Conservation (phyloP, 2,329 filamentous ascomycete genomes). For the Microdochium bolleyi region DNA sequence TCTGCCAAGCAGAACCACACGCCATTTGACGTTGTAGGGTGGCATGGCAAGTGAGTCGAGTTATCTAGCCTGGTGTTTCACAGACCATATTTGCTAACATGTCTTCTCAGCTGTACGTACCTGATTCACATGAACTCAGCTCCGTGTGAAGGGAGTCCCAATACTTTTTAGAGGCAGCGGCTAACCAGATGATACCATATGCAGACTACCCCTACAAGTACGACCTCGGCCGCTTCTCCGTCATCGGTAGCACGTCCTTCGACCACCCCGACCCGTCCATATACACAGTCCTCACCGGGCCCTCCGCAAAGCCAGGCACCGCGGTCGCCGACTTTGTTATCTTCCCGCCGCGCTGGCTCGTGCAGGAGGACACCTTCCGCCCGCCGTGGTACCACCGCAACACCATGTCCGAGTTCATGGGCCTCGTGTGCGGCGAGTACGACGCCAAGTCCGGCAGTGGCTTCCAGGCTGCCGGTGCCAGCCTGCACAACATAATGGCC, state of each 20-base stretch:
- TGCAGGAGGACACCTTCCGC: slow-evolving; percentile 51
- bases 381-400: slow-evolving; percentile 56
- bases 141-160: background rate
- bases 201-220: slow-evolving; percentile 63
- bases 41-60: slow-evolving; percentile 52
- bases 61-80: too few species aligned
- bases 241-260: slow-evolving; percentile 57
- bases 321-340: slow-evolving; percentile 56
- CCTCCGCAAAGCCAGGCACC: slow-evolving; percentile 39
- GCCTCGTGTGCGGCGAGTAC: slow-evolving; percentile 37
- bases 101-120: background rate
- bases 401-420: slow-evolving; percentile 47
- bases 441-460: slow-evolving; percentile 43
- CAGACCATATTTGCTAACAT: background rate
- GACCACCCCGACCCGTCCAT: slow-evolving; percentile 64
- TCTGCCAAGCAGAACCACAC: slow-evolving; percentile 52
- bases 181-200: too few species aligned
- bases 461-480: slow-evolving; percentile 39
- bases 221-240: slow-evolving; percentile 60
- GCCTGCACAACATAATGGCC: slow-evolving; percentile 54
- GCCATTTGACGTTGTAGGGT: slow-evolving; percentile 62
- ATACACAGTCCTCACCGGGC: slow-evolving; percentile 54
- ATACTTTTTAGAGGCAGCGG: background rate
- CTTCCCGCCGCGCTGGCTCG: slow-evolving; percentile 55
- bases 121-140: background rate